Conservation (phyloP, 2,329 filamentous ascomycete genomes). For the Mollisia scopiformis region DNA sequence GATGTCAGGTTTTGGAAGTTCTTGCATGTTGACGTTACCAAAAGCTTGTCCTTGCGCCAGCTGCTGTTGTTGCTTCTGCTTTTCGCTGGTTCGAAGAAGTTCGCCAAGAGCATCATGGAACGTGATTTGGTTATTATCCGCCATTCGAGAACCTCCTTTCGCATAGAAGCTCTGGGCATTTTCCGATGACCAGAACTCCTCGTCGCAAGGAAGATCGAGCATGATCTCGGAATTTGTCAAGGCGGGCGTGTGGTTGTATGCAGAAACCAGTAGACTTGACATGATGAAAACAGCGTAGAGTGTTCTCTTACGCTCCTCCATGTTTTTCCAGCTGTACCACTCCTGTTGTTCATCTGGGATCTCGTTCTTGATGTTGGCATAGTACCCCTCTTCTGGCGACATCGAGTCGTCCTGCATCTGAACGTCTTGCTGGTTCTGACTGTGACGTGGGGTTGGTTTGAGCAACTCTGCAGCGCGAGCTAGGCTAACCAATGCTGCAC, state of each 20-base stretch:
- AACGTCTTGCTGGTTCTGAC: conserved; percentile 43
- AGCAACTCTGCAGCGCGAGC: conserved; percentile 85
- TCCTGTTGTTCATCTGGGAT: conserved; percentile 65
- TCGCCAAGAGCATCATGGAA: conserved; percentile 84
- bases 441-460: conserved; percentile 42
- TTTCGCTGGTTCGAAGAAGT: conserved; percentile 76
- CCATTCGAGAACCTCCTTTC: conserved; percentile 71
- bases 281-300: conserved; percentile 89
- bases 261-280: conserved; percentile 87
- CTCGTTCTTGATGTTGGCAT: conserved; percentile 44
- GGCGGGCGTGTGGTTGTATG: conserved; percentile 90
- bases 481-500: conserved; percentile 86
- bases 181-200: conserved; percentile 86
- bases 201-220: conserved; percentile 88
- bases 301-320: conserved; percentile 91
- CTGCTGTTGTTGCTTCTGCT: conserved; percentile 57
- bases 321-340: conserved; percentile 87
- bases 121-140: conserved; percentile 71
- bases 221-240: conserved; percentile 93
- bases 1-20: conserved; percentile 63
- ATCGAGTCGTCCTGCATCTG: conserved; percentile 55
- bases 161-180: conserved; percentile 80
- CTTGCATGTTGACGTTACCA: conserved; percentile 49
- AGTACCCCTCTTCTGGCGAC: conserved; percentile 50
- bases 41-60: conserved; percentile 45